Percentiles rank a stretch among this genome's conserved stretches.
Conservation (phyloP, 805 yeast genomes). For the Lachancea sp. region DNA sequence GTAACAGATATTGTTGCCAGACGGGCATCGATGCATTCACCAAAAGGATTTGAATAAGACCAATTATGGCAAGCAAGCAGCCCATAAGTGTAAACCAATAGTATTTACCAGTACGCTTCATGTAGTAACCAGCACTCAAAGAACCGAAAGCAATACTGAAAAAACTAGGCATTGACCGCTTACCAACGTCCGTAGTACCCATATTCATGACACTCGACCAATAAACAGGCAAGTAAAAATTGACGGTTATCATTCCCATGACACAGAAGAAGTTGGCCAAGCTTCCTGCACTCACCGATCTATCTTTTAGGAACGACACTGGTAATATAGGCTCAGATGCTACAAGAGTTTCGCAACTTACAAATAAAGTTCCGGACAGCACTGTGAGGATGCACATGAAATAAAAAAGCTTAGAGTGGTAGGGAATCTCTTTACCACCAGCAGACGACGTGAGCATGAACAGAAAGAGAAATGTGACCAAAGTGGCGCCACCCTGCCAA, state of each 20-base stretch:
- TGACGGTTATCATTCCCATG: conserved; percentile 42
- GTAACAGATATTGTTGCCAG: conserved; percentile 40
- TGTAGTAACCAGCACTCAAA: conserved; percentile 55
- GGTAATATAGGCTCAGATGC: conserved; percentile 60
- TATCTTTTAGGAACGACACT: conserved; percentile 43
- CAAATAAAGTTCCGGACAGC: conserved; percentile 37
- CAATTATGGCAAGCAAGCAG: conserved; percentile 40
- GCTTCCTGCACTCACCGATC: conserved; percentile 59
- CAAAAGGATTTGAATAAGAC: conserved; percentile 36
- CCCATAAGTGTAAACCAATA: conserved; percentile 40
- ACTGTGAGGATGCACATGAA: conserved; percentile 15
- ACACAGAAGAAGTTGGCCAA: conserved; percentile 44
- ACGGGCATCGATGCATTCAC: conserved; percentile 32
- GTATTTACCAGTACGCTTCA: conserved; percentile 59
- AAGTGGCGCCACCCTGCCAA: conserved; percentile 43
- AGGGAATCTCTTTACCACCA: conserved; percentile 45
- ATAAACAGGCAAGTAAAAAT: conserved; percentile 58
- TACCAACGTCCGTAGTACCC: conserved; percentile 52
- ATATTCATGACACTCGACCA: conserved; percentile 49
- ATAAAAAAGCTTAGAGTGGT: conserved; percentile 30
- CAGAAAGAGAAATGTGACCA: conserved; percentile 41
- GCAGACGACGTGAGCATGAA: conserved; percentile 47
- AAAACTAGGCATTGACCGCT: conserved; percentile 54
- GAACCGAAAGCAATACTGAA: conserved; percentile 54
- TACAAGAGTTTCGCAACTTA: conserved; percentile 38